Base-by-base conservation (phyloP, 1,284 basidiomycete genomes). In the Austropuccinia psidii region DNA sequence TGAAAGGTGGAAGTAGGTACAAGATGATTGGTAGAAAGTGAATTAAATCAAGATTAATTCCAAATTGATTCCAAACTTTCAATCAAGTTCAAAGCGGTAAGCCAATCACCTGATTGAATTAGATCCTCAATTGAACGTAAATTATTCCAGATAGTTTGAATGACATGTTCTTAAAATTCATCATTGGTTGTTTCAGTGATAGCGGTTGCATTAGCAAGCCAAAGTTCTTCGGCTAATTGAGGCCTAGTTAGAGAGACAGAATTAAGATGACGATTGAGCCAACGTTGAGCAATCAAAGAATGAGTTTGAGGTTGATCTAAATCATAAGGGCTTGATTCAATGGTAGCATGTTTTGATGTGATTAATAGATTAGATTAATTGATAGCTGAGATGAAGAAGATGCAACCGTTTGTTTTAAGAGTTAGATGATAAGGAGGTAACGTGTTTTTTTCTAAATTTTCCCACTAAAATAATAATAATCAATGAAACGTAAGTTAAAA, bases 351-450 rank as follows among this genome's bases (percentile, higher is more conserved):
- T 81, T 99, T 98, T 0, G 93, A 96, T 0, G 93, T 93, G 72
- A 98, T 86, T 15, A 98, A 80, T 0, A 98, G 83, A 76, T 90
- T 87, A 0, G 82, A 82, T 0, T 88, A 85, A 0, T 89, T 89
- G 3, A 98, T 84, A 0, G 96, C 89, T 0, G 91, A 88, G 77
- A 98, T 89, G 82, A 98, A 93, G 78, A 99, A 97, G 81, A 98
- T 93, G 80, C 96, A 99, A 1, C 95, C 96, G 76, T 98, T 99
- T 0, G 92, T 93, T 81, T 98, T 99, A 76, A 95, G 85, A 0
- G 95, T 93, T 17, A 98, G 84, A 6, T 88, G 87, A 79, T 97
- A 99, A 0, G 94, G 91, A 0, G 89, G 82, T 0, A 84, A 82
- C 0, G 93, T 93, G 76, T 91, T 86, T 5, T 82, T 81, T 74